Evolutionary conservation across 345 rosid species (phyloP), one percentile per base, ranked within the genome.

Genomic region (Carallia pectinifolia): DNA sequence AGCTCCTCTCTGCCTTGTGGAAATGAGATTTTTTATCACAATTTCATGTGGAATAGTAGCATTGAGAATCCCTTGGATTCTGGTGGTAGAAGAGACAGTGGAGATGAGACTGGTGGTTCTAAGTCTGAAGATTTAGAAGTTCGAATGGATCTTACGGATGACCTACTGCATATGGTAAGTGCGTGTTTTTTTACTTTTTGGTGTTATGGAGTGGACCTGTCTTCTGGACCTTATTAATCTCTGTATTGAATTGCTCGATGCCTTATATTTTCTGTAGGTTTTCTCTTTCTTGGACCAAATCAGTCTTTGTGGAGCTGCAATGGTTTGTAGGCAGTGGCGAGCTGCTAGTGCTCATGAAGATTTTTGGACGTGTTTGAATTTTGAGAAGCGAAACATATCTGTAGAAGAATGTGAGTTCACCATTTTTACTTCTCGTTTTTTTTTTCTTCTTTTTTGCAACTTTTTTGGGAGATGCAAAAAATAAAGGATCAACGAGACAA

Each of bases 321-420:
- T 86, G 83, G 99, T 92, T 47, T 92, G 99, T 83, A 83, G 88
- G 71, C 98, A 90, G 86, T 95, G 99, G 98, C 88, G 88, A 85
- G 77, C 78, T 67, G 97, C 97, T 74, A 92, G 94, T 76, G 86
- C 92, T 61, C 98, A 95, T 84, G 99, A 95, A 80, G 97, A 90
- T 74, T 92, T 95, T 65, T 95, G 99, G 99, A 95, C 83, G 81
- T 80, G 86, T 83, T 84, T 95, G 85, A 86, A 90, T 82, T 92
- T 95, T 78, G 91, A 90, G 79, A 82, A 88, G 70, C 84, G 79
- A 69, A 89, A 87, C 70, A 85, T 92, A 71, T 88, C 97, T 33
- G 58, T 84, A 15, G 96, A 90, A 68, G 96, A 90, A 80, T 92
- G 99, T 95, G 85, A 89, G 97, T 81, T 68, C 55, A 65, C 55